phyloP scores from a whole-genome alignment of 352 stramenopile species.

The Plasmopara viticola region DNA sequence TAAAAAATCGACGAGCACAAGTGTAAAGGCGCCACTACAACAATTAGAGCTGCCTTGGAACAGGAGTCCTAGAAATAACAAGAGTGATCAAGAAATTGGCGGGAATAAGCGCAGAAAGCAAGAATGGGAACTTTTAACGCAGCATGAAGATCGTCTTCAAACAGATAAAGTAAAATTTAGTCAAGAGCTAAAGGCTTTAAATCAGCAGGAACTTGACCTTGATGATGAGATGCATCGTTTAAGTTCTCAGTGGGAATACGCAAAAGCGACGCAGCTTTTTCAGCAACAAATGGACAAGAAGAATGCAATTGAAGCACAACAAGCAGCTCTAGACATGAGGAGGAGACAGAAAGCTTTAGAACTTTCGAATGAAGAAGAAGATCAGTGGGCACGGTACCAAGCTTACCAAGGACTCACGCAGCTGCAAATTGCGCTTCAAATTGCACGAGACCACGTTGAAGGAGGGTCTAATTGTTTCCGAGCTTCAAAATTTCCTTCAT shows the following conservation, averaged over 20 bases:
- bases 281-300: conserved; percentile 37
- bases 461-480: conserved; percentile 12
- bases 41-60: neutral
- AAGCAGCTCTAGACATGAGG: conserved; percentile 32
- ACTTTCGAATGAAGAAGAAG: conserved; percentile 45
- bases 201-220: conserved; percentile 24
- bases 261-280: conserved; percentile 44
- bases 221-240: conserved; percentile 29
- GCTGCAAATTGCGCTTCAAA: conserved; percentile 45
- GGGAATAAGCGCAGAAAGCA: conserved; percentile 23
- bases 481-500: conserved; percentile 16
- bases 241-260: conserved; percentile 36
- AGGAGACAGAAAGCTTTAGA: conserved; percentile 32
- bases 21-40: conserved; percentile 9
- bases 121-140: conserved; percentile 35
- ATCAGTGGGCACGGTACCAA: conserved; percentile 47
- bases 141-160: conserved; percentile 30
- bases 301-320: conserved; percentile 9
- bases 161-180: conserved; percentile 30
- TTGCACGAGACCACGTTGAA: conserved; percentile 21
- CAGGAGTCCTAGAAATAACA: conserved; percentile 6
- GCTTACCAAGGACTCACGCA: conserved; percentile 52
- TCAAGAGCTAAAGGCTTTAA: conserved; percentile 21
- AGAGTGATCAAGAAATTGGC: conserved; percentile 6
- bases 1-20: conserved; percentile 6